These are phyloP conservation scores for Trichoderma sp. DNA, from an alignment of 2,329 filamentous ascomycete genomes.

Conservation along the genomic window DNA sequence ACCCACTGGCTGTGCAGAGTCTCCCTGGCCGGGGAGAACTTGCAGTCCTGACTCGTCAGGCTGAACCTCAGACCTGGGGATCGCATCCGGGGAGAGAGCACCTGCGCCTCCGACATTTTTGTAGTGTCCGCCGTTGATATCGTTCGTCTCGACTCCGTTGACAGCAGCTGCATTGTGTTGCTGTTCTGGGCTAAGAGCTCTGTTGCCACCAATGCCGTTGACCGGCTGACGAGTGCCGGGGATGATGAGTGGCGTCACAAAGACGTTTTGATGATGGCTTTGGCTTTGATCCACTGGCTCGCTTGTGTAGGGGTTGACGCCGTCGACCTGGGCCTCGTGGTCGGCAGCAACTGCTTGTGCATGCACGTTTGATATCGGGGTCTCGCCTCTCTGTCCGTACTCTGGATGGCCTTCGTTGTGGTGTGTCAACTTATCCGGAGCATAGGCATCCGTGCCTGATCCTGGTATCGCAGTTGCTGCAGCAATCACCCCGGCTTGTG, in stretches of 20 bases:
- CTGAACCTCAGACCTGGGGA: conserved; percentile 29
- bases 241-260: not conserved
- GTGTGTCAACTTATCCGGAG: conserved; percentile 34
- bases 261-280: conserved; percentile 20
- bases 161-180: not conserved
- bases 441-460: conserved; percentile 28
- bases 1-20: conserved; percentile 8
- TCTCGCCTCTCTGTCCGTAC: conserved; percentile 50
- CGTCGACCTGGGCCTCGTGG: conserved; percentile 54
- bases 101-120: conserved; percentile 18
- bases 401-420: conserved; percentile 29
- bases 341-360: conserved; percentile 54
- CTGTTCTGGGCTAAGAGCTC: not conserved
- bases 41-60: conserved; percentile 24
- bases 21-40: conserved; percentile 21
- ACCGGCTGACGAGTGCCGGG: not conserved
- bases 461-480: conserved; percentile 56
- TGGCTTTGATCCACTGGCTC: conserved; percentile 40
- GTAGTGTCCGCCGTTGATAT: conserved; percentile 24
- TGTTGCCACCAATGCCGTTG: not conserved
- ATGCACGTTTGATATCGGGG: conserved; percentile 50
- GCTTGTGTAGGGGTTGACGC: conserved; percentile 59
- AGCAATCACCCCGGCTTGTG: conserved; percentile 61
- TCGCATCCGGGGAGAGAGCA: conserved; percentile 21
- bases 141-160: not conserved